Conservation (phyloP, 176 grass and related monocot species). For the Olyra latifolia region DNA sequence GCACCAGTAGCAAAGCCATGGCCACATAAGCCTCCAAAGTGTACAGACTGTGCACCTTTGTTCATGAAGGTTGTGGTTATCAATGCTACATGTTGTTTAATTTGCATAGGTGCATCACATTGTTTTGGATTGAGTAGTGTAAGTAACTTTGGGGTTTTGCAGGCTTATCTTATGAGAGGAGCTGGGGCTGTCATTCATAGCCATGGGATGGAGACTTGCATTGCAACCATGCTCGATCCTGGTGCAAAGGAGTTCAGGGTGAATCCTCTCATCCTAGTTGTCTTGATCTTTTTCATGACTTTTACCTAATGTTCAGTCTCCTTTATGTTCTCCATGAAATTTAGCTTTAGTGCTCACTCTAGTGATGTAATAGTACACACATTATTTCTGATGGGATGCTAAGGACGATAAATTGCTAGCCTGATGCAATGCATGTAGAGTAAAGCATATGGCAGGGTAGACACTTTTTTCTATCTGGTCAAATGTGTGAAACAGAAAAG, state of each 20-base stretch:
- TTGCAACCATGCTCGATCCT: constrained; percentile 86
- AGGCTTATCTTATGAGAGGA: constrained; percentile 90
- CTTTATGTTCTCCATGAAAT: constrained; percentile 13
- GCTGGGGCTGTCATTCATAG: constrained; percentile 99
- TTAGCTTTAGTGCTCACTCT: constrained; percentile 4
- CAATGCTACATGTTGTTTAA: not conserved
- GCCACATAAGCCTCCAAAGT: constrained; percentile 83
- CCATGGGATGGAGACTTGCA: constrained; percentile 95
- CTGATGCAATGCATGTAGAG: not conserved
- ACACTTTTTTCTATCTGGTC: constrained; percentile 18
- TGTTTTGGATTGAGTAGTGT: constrained; percentile 4
- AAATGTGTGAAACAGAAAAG: constrained; percentile 8
- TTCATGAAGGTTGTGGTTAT: constrained; percentile 93
- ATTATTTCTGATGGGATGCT: constrained; percentile 8
- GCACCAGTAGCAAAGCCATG: constrained; percentile 65
- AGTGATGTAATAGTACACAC: not conserved
- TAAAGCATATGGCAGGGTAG: not conserved
- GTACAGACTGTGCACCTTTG: constrained; percentile 87
- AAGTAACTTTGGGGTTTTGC: constrained; percentile 20
- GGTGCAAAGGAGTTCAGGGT: constrained; percentile 89
- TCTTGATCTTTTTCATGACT: not conserved
- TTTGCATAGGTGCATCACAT: not conserved
- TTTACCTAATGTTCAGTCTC: constrained; percentile 1
- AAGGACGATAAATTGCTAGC: not conserved
- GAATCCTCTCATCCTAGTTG: constrained; percentile 23